Evolutionary conservation across 495 filamentous ascomycete species (phyloP).

Genomic region (Penicillium flavigenum): DNA sequence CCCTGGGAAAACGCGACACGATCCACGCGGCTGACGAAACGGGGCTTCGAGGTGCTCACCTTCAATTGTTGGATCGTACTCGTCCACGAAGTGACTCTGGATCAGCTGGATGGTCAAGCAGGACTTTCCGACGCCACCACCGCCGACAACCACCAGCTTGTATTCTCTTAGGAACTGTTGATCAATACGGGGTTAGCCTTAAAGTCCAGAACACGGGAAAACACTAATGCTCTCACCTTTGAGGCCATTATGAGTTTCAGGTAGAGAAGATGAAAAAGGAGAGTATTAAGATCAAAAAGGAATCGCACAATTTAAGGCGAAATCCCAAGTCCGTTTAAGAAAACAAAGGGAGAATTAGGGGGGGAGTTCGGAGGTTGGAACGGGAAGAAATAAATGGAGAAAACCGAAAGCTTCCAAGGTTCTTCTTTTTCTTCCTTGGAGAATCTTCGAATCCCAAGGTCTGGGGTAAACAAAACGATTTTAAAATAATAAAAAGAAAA

Average conservation of each 20-base stretch:
- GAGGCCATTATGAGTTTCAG: conserved; percentile 27
- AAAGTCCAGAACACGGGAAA: neutral
- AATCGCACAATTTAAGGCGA: conserved; percentile 1
- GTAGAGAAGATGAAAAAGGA: conserved; percentile 5
- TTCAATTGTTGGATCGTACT: conserved; percentile 99
- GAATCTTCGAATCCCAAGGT: neutral
- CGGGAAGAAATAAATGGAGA: conserved; percentile 7
- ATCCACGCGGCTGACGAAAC: conserved; percentile 7
- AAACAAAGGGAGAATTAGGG: conserved; percentile 7
- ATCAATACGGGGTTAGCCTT: conserved; percentile 15
- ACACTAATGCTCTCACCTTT: conserved; percentile 27
- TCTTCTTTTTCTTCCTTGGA: neutral
- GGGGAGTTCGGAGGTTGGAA: conserved; percentile 8
- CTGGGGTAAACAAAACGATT: conserved; percentile 3
- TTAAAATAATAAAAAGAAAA: neutral
- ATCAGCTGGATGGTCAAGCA: conserved; percentile 99
- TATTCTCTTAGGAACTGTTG: conserved; percentile 93
- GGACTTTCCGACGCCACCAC: conserved; percentile 97
- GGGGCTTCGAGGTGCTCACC: conserved; percentile 54
- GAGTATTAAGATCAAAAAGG: conserved; percentile 3
- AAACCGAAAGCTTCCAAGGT: neutral
- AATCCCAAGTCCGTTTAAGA: neutral
- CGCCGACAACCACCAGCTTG: conserved; percentile 96
- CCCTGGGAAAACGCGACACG: neutral
- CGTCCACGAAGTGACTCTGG: conserved; percentile 97